These are phyloP conservation scores for Leccinum subrobustum DNA, from an alignment of 1,284 basidiomycete genomes.

Conservation along the genomic window DNA sequence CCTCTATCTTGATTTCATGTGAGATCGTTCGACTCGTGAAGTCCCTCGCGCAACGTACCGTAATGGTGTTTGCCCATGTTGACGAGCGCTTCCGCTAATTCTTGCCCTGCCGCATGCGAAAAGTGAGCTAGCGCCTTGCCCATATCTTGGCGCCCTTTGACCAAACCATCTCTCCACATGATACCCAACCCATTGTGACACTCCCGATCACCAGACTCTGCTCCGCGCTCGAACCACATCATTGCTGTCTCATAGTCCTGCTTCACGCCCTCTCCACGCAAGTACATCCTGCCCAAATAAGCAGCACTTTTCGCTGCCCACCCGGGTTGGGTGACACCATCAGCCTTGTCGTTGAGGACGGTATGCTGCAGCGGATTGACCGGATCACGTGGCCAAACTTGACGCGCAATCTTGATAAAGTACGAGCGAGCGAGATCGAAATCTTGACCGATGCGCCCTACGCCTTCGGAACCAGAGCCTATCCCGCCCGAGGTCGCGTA, in stretches of 20 bases:
- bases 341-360: conserved; percentile 42
- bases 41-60: conserved; percentile 44
- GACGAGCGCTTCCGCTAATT: conserved; percentile 88
- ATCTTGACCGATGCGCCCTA: conserved; percentile 76
- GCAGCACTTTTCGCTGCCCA: conserved; percentile 79
- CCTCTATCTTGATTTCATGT: conserved; percentile 49
- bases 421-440: conserved; percentile 76
- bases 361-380: conserved; percentile 48
- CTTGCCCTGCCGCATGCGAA: conserved; percentile 76
- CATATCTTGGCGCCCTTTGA: conserved; percentile 65
- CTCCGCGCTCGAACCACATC: conserved; percentile 90
- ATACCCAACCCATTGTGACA: conserved; percentile 89
- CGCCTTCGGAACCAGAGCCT: conserved; percentile 82
- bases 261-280: conserved; percentile 91
- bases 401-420: conserved; percentile 78
- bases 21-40: conserved; percentile 8
- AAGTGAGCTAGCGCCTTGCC: conserved; percentile 73
- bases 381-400: conserved; percentile 81
- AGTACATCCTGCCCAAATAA: conserved; percentile 89
- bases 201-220: conserved; percentile 80
- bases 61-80: conserved; percentile 87
- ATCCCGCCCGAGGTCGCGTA: conserved; percentile 74
- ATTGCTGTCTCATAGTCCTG: conserved; percentile 76
- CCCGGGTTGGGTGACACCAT: conserved; percentile 56
- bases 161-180: conserved; percentile 86